These are phyloP conservation scores for Trichomonas gallinae DNA, from an alignment of 208 protist species.

Conservation along the genomic window DNA sequence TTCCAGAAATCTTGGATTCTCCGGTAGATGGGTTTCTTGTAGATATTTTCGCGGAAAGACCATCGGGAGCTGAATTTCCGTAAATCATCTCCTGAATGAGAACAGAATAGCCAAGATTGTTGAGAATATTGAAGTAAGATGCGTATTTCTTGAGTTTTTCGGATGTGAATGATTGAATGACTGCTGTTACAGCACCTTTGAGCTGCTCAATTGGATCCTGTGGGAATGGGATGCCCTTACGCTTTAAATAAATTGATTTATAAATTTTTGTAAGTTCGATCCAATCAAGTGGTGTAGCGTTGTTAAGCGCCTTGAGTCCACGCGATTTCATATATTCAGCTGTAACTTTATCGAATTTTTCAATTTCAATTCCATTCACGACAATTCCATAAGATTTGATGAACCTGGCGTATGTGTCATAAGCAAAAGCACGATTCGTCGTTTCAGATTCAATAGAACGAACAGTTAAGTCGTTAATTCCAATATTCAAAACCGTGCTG, in stretches of 20 bases:
- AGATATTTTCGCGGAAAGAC: background rate
- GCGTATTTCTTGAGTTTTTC: background rate
- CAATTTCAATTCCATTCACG: background rate
- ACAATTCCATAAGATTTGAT: background rate
- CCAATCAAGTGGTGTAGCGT: background rate
- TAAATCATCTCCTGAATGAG: background rate
- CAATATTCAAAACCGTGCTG: background rate
- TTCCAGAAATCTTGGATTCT: background rate
- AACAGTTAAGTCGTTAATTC: background rate
- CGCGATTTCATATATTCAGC: background rate
- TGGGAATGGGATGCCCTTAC: background rate
- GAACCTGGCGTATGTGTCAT: background rate
- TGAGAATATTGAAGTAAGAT: background rate
- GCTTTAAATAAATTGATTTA: background rate
- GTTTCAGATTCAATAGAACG: background rate
- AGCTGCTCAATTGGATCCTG: background rate
- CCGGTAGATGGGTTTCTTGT: background rate
- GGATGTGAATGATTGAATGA: background rate
- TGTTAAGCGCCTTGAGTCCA: no score
- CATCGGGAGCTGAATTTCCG: background rate
- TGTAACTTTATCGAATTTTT: background rate
- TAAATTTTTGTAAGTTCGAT: slow-evolving; percentile 1
- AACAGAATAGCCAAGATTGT: background rate
- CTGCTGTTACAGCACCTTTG: background rate
- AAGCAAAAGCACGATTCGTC: background rate